Base-by-base conservation (phyloP, 2,329 filamentous ascomycete genomes). In the Nigrospora osmanthi region DNA sequence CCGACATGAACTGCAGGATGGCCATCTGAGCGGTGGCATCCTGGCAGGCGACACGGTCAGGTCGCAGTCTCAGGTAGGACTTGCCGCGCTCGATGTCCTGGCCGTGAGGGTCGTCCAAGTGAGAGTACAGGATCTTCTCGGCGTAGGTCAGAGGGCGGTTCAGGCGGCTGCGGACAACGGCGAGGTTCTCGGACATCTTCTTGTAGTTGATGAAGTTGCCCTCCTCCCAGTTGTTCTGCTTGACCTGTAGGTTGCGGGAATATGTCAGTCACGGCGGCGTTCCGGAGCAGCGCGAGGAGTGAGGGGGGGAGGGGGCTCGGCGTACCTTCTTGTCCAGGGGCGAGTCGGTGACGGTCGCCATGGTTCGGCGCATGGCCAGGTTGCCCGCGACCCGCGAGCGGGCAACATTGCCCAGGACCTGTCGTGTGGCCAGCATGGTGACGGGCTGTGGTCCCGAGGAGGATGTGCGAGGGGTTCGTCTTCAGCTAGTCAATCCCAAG, bases 1-100 rank as follows among this genome's bases (percentile, higher is more conserved):
- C 91, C 45, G 89, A 95, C 90, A 98, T 98, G 81, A 98, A 98
- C 76, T 98, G 93, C 48, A 98, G 80, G 57, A 98, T 95, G 54
- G 93, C 93, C 93, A 98, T 98, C 80, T 98, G 93, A 53, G 93
- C 93, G 49, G 93, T 97, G 65, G 93, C 93, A 80, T 98, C 93
- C 78, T 98, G 93, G 79, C 93, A 97, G 69, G 93, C 93, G 61
- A 98, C 93, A 70, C 93, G 88, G 67, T 98, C 93, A 47, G 93
- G 93, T 55, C 93, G 87, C 57, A 98, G 83, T 77, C 91, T 96
- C 56, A 98, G 82, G 73, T 98, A 97, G 49, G 90, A 96, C 60
- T 81, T 81, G 63, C 93, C 93, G 67, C 93, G 89, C 81, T 96
- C 83, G 60, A 98, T 95, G 42, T 97, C 91, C 71, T 97, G 91